These are phyloP conservation scores for Akanthomyces lecanii DNA, from an alignment of 2,329 filamentous ascomycete species.

Conservation along the genomic window DNA sequence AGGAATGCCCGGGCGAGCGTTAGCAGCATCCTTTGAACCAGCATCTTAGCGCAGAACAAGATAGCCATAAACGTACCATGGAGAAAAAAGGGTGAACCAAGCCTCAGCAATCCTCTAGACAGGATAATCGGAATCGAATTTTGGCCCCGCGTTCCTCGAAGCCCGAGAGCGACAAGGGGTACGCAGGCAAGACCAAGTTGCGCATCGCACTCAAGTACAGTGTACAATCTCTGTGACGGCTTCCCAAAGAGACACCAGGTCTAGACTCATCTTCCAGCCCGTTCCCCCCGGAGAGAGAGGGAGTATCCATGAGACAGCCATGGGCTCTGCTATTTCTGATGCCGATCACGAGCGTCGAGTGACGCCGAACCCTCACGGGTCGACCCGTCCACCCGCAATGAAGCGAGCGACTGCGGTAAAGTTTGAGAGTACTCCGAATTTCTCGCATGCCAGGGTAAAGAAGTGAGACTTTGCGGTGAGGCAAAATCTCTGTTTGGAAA, in stretches of 20 bases:
- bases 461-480: slow-evolving; percentile 12
- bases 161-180: neutral
- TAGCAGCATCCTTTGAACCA: slow-evolving; percentile 16
- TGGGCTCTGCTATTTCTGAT: slow-evolving; percentile 75
- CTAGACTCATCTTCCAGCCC: slow-evolving; percentile 21
- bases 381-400: slow-evolving; percentile 47
- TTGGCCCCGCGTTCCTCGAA: slow-evolving; percentile 30
- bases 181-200: slow-evolving; percentile 53
- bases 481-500: slow-evolving; percentile 20
- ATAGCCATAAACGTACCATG: slow-evolving; percentile 8
- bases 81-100: slow-evolving; percentile 23
- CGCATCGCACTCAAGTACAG: slow-evolving; percentile 88
- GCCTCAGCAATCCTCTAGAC: slow-evolving; percentile 58
- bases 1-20: slow-evolving; percentile 10
- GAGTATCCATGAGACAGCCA: slow-evolving; percentile 25
- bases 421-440: slow-evolving; percentile 89
- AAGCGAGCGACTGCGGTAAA: slow-evolving; percentile 39
- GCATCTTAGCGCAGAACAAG: neutral
- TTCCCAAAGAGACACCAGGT: slow-evolving; percentile 65
- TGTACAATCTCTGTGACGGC: slow-evolving; percentile 83
- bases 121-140: slow-evolving; percentile 86
- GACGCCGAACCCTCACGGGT: slow-evolving; percentile 79
- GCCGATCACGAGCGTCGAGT: slow-evolving; percentile 71
- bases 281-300: slow-evolving; percentile 22
- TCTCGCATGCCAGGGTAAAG: slow-evolving; percentile 16